Base-by-base conservation (phyloP, 176 grass and related monocot genomes). In the Thinopyrum elongatum region DNA sequence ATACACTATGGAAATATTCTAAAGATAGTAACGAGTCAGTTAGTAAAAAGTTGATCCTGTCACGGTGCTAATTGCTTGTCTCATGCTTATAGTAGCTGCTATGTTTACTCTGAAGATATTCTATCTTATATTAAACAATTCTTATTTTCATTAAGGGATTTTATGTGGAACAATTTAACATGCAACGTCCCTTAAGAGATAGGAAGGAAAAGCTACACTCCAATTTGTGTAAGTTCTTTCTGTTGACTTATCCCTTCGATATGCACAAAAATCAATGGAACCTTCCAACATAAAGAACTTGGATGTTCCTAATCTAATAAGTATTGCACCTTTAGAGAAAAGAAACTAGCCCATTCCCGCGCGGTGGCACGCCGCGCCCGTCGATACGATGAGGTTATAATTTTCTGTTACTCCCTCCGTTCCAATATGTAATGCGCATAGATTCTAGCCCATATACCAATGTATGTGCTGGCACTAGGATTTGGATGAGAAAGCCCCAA, bases 161-260 rank as follows among this genome's bases (percentile, higher is more conserved):
- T 98, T 90, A 98, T 98, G 95, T 98, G 95, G 95, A 98, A 98
- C 68, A 55, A 71, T 8, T 90, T 98, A 55, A 92, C 47, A 58
- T 93, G 95, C 64, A 95, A 75, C 82, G 95, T 98, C 64, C 93
- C 95, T 23, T 92, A 92, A 78, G 93, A 95, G 80, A 91, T 98
- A 73, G 95, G 95, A 33, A 91, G 92, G 66, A 92, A 94, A 51
- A 88, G n/a, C 88, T 71, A 90, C 90, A 27, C 84, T 98, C 69
- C 59, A 89, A 92, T 91, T 98, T 73, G 16, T 98, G 95, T 95
- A 91, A 79, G 95, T 95, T 17, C 41, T 80, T 31, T 63, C 26
- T 60, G n/a, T 81, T 62, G 49, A 82, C 14, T 63, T 71, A 49
- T 62, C 58, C 60, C 11, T 82, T 25, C 80, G 36, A 57, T 69